These are phyloP conservation scores for Imleria badia DNA, from an alignment of 768 basidiomycete genomes.

Conservation along the genomic window DNA sequence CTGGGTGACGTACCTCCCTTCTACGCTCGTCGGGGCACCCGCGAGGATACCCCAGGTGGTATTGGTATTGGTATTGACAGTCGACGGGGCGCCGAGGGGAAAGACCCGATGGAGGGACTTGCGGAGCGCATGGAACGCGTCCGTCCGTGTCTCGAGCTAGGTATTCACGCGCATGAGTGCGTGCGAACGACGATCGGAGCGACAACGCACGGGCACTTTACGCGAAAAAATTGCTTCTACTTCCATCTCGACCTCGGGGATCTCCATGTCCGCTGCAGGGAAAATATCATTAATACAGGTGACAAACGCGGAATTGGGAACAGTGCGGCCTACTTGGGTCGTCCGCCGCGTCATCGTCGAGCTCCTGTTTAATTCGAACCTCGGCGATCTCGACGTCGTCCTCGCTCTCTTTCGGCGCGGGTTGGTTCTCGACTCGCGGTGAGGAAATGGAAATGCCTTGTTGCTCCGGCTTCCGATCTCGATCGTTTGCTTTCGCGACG, in stretches of 20 bases:
- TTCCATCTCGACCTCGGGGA: conserved; percentile 35
- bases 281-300: neutral
- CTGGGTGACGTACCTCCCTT: conserved; percentile 31
- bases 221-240: conserved; percentile 43
- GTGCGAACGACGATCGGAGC: neutral
- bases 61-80: no score
- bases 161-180: neutral
- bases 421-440: neutral
- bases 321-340: no score
- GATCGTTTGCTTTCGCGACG: no score
- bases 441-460: neutral
- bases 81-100: conserved; percentile 3
- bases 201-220: conserved; percentile 40
- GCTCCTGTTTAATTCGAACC: neutral
- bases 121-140: conserved; percentile 37
- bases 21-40: conserved; percentile 11
- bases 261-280: conserved; percentile 9
- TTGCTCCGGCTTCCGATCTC: neutral
- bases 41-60: conserved; percentile 30
- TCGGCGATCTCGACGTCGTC: conserved; percentile 14
- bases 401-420: neutral
- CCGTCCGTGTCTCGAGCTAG: conserved; percentile 37
- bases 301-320: no score
- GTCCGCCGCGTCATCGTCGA: neutral
- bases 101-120: no score